These are phyloP conservation scores for Mortierella sp. DNA, from an alignment of 371 early-diverging fungal species.

Conservation along the genomic window DNA sequence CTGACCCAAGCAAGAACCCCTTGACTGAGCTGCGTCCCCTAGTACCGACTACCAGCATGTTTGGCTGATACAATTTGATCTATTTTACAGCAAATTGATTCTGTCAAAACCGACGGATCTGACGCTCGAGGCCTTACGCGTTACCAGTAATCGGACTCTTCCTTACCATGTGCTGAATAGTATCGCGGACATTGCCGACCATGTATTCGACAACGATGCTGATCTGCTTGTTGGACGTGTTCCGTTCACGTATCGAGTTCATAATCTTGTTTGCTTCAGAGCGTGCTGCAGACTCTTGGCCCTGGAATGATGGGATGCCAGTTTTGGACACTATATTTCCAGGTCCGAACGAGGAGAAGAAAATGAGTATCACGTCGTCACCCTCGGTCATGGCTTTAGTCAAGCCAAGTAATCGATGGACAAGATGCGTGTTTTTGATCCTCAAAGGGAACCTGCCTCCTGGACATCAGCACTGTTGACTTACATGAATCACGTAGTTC, in stretches of 20 bases:
- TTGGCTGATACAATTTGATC: slow-evolving; percentile 69
- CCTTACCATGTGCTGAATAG: slow-evolving; percentile 69
- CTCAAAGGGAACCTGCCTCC: too few species aligned
- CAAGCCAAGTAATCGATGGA: too few species aligned
- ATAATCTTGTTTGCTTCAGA: slow-evolving; percentile 64
- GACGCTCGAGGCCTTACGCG: background rate
- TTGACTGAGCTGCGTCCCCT: slow-evolving; percentile 68
- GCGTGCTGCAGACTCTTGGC: slow-evolving; percentile 61
- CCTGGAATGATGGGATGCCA: slow-evolving; percentile 57
- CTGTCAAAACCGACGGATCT: too few species aligned
- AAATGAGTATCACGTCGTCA: too few species aligned
- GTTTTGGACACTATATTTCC: slow-evolving; percentile 59
- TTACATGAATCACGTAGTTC: slow-evolving; percentile 53
- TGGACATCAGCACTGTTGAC: too few species aligned
- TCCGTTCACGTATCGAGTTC: slow-evolving; percentile 58
- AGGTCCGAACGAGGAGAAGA: background rate
- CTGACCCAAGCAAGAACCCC: slow-evolving; percentile 65
- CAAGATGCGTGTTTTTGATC: too few species aligned
- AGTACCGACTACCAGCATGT: slow-evolving; percentile 68
- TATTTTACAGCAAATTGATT: slow-evolving; percentile 17
- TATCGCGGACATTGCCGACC: slow-evolving; percentile 71
- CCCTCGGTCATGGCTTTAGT: too few species aligned
- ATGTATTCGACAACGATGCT: slow-evolving; percentile 69
- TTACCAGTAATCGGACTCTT: background rate
- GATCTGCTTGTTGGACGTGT: slow-evolving; percentile 54